Percentiles rank a stretch among this genome's conserved stretches.
These are phyloP conservation scores for Citrus maxima DNA, from an alignment of 345 rosid species.

Conservation along the genomic window DNA sequence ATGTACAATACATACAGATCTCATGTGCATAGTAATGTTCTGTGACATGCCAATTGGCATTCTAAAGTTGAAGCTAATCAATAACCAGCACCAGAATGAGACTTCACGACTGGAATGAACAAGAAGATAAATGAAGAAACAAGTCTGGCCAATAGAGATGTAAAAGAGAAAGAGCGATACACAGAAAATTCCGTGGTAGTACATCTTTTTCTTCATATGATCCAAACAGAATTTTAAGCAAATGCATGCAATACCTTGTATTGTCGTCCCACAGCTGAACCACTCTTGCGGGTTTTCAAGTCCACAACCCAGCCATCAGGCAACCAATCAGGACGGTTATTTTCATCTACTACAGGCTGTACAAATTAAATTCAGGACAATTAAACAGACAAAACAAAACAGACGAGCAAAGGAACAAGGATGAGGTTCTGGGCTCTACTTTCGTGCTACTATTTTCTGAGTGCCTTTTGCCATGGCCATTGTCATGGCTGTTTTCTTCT, in stretches of 20 bases:
- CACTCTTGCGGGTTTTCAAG: constrained; percentile 20
- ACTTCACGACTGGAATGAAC: not conserved
- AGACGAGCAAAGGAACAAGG: not conserved
- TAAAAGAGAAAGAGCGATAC: not conserved
- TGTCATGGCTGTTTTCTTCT: not conserved
- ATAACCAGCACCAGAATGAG: not conserved
- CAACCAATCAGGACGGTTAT: constrained; percentile 38
- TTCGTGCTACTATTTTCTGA: constrained; percentile 6
- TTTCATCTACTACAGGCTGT: constrained; percentile 15
- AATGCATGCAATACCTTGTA: constrained; percentile 33
- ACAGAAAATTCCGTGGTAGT: not conserved
- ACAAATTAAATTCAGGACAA: constrained; percentile 2
- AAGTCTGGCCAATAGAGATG: not conserved
- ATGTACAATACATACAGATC: not conserved
- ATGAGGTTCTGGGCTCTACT: constrained; percentile 17
- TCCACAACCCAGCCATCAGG: constrained; percentile 39
- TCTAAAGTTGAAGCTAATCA: not conserved
- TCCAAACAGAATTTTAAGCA: not conserved
- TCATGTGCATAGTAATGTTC: not conserved
- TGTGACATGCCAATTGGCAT: not conserved
- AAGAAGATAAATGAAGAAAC: not conserved
- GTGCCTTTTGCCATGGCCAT: not conserved
- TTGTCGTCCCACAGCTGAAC: constrained; percentile 18
- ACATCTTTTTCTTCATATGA: not conserved
- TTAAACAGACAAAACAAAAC: constrained; percentile 1